Percentiles rank a stretch among this genome's conserved stretches.
These are phyloP conservation scores for Dispira simplex DNA, from an alignment of 192 early-diverging fungal species.

Conservation along the genomic window DNA sequence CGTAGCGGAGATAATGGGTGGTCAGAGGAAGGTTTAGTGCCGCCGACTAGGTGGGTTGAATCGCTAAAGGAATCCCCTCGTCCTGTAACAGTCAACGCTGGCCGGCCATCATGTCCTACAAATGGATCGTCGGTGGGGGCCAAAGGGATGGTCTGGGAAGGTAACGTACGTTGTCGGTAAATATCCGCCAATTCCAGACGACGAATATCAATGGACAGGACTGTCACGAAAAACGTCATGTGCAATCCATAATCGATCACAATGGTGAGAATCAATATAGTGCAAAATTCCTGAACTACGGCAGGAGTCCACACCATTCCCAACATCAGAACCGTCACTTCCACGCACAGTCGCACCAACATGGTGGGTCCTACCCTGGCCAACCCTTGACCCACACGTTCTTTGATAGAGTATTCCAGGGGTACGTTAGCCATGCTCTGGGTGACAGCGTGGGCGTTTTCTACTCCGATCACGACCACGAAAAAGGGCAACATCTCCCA, in stretches of 20 bases:
- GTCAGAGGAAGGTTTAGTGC: no score
- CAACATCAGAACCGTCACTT: constrained; percentile 37
- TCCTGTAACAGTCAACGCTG: no score
- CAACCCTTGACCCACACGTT: constrained; percentile 36
- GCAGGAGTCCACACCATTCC: constrained; percentile 38
- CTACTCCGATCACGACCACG: constrained; percentile 21
- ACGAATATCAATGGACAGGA: constrained; percentile 72
- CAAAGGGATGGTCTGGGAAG: no score
- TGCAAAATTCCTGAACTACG: constrained; percentile 59
- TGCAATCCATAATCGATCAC: constrained; percentile 67
- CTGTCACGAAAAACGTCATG: constrained; percentile 63
- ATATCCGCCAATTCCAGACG: constrained; percentile 41
- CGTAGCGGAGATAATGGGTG: no score
- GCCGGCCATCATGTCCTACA: no score
- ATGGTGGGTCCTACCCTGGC: constrained; percentile 53
- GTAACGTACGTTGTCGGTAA: background rate
- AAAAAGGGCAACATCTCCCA: constrained; percentile 11
- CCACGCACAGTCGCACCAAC: constrained; percentile 31
- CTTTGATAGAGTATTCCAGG: constrained; percentile 51
- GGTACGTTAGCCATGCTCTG: constrained; percentile 53
- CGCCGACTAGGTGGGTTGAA: no score
- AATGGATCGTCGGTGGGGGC: no score
- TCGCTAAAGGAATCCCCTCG: no score
- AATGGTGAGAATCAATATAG: constrained; percentile 45
- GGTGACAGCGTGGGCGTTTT: constrained; percentile 60